A percentile compares a stretch with the other conserved stretches of the same genome.
Conservation (phyloP, 179 eudicot species). For the Carnegiea gigantea region DNA sequence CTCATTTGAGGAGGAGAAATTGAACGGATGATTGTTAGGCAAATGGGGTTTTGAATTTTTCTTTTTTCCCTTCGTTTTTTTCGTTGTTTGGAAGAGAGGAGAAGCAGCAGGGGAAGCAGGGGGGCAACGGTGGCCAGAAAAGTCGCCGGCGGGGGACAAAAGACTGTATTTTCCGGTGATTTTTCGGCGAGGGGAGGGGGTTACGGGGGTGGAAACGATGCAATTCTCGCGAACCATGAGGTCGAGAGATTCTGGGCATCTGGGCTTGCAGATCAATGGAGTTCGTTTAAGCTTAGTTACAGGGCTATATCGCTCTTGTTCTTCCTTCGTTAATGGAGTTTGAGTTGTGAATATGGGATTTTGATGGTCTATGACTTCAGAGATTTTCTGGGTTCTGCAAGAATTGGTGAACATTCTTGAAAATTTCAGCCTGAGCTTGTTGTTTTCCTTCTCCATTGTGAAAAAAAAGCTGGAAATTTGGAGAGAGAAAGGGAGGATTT, state of each 20-base stretch:
- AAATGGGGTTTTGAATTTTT: slow-evolving; percentile 12
- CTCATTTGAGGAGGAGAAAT: slow-evolving; percentile 32
- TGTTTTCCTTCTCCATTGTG: slow-evolving; percentile 29
- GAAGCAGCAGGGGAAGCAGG: slow-evolving; percentile 34
- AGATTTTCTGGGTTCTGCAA: slow-evolving; percentile 36
- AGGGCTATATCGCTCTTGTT: slow-evolving; percentile 1
- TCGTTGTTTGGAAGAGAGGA: slow-evolving; percentile 22
- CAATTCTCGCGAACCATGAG: slow-evolving; percentile 35
- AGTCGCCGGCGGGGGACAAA: slow-evolving; percentile 23
- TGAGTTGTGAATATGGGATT: slow-evolving; percentile 27
- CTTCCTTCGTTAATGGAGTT: slow-evolving; percentile 22
- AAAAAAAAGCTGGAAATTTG: neutral
- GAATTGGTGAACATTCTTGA: slow-evolving; percentile 33
- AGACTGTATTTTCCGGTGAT: slow-evolving; percentile 26
- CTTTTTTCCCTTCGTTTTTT: slow-evolving; percentile 12
- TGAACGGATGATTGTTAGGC: slow-evolving; percentile 21
- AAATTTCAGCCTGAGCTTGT: slow-evolving; percentile 31
- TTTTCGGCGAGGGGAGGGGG: slow-evolving; percentile 28
- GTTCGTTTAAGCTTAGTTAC: slow-evolving; percentile 22
- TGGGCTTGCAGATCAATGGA: slow-evolving; percentile 33
- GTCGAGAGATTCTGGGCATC: slow-evolving; percentile 39
- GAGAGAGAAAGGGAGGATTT: neutral
- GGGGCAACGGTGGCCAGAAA: slow-evolving; percentile 30
- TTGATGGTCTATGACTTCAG: slow-evolving; percentile 34
- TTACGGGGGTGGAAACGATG: slow-evolving; percentile 18